Evolutionary conservation across 495 filamentous ascomycete species (phyloP).

Genomic region (Margaritispora aquatica): DNA sequence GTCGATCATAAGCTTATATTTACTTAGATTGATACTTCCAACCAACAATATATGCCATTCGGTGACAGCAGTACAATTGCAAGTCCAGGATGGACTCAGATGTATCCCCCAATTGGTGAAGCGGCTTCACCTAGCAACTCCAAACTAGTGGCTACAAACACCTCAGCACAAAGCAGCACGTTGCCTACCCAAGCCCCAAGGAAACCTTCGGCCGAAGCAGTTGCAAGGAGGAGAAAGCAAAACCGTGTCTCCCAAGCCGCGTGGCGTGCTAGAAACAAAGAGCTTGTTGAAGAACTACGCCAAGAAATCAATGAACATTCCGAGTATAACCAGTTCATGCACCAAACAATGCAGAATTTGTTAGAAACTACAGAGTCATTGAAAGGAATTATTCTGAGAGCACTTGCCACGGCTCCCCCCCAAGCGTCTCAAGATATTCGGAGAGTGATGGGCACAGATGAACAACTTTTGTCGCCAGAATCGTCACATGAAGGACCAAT

Average conservation of each 20-base stretch:
- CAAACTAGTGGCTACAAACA: not conserved
- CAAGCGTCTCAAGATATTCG: not conserved
- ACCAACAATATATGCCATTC: too few species aligned
- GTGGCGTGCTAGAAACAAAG: not conserved
- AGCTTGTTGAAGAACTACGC: conserved; percentile 1
- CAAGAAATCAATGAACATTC: not conserved
- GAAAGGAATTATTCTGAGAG: not conserved
- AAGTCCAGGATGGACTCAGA: not conserved
- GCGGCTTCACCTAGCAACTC: not conserved
- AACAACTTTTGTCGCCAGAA: not conserved
- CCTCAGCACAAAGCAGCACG: not conserved
- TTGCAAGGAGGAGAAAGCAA: not conserved
- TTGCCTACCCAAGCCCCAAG: not conserved
- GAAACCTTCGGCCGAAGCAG: not conserved
- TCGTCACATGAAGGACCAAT: not conserved
- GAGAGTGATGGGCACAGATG: not conserved
- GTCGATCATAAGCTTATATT: not conserved
- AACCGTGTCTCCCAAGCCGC: conserved; percentile 3
- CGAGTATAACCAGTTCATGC: conserved; percentile 1
- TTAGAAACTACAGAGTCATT: conserved; percentile 1
- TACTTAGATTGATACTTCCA: not conserved
- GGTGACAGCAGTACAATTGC: not conserved
- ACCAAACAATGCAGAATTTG: conserved; percentile 1
- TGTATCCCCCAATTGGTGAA: not conserved
- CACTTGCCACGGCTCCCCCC: not conserved